Conservation (phyloP, 2,329 filamentous ascomycete species). For the Pseudodiploospora longispora region DNA sequence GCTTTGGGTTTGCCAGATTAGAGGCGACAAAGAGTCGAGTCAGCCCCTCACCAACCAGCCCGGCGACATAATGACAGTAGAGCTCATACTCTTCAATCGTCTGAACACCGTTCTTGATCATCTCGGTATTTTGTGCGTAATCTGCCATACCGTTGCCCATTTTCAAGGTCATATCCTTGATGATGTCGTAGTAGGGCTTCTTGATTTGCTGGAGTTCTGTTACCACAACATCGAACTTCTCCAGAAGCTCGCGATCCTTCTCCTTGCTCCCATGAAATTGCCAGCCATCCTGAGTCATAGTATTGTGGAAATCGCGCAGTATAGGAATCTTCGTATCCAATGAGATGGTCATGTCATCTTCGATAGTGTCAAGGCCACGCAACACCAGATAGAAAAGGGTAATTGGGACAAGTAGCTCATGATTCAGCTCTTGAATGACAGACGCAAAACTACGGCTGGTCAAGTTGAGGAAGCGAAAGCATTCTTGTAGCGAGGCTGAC, state of each 20-base stretch:
- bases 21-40: conserved; percentile 86
- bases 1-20: conserved; percentile 75
- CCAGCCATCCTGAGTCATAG: conserved; percentile 81
- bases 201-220: conserved; percentile 84
- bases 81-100: conserved; percentile 85
- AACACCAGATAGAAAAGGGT: conserved; percentile 89
- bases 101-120: conserved; percentile 71
- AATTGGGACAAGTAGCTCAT: conserved; percentile 83
- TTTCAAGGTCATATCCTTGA: conserved; percentile 83
- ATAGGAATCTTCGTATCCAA: conserved; percentile 77
- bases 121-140: conserved; percentile 76
- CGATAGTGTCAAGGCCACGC: conserved; percentile 92
- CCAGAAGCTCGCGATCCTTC: conserved; percentile 86
- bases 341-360: conserved; percentile 94
- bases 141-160: conserved; percentile 99
- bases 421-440: conserved; percentile 93
- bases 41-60: conserved; percentile 88
- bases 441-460: conserved; percentile 90
- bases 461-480: conserved; percentile 76
- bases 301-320: conserved; percentile 71
- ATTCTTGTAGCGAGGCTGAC: conserved; percentile 63
- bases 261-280: conserved; percentile 83
- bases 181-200: conserved; percentile 72
- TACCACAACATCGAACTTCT: conserved; percentile 84
- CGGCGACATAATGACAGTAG: conserved; percentile 98